A percentile compares a stretch with the other conserved stretches of the same genome.
These are phyloP conservation scores for Macadamia tetraphylla DNA, from an alignment of 164 flowering plant species.

Conservation along the genomic window DNA sequence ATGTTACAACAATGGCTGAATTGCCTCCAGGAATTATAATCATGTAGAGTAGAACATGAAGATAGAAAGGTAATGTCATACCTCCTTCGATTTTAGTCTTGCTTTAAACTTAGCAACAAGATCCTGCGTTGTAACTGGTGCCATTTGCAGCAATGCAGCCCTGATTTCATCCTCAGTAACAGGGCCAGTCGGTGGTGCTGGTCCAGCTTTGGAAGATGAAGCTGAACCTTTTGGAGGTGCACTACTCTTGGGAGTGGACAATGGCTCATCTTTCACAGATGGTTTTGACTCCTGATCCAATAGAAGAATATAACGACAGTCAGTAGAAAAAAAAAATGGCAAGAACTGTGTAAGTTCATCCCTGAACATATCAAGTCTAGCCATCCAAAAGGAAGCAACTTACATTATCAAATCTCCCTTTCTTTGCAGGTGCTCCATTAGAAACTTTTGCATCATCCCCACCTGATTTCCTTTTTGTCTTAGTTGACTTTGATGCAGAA, in stretches of 20 bases:
- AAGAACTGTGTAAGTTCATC: background rate
- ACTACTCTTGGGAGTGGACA: conserved; percentile 32
- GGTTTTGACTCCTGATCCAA: conserved; percentile 47
- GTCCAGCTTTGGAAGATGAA: conserved; percentile 28
- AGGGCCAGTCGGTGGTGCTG: conserved; percentile 48
- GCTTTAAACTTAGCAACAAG: conserved; percentile 79
- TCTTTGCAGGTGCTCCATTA: conserved; percentile 58
- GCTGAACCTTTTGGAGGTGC: conserved; percentile 35
- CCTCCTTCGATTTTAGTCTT: conserved; percentile 66
- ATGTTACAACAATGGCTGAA: too few species aligned
- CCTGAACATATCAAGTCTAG: background rate
- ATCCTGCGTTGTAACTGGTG: conserved; percentile 79
- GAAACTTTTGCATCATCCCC: conserved; percentile 66
- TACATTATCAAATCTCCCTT: conserved; percentile 52
- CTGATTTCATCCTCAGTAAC: conserved; percentile 90
- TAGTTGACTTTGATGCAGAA: conserved; percentile 63
- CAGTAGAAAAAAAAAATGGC: background rate
- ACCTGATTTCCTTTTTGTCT: conserved; percentile 76
- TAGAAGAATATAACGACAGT: background rate
- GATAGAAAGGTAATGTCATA: conserved; percentile 16
- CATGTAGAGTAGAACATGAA: background rate
- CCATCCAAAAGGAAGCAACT: conserved; percentile 1
- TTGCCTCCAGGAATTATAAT: too few species aligned
- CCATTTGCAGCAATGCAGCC: conserved; percentile 61
- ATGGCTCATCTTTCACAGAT: conserved; percentile 47